A percentile compares a stretch with the other conserved stretches of the same genome.
phyloP scores from a whole-genome alignment of 805 yeast species.

The Jamesozyma hellenica region DNA sequence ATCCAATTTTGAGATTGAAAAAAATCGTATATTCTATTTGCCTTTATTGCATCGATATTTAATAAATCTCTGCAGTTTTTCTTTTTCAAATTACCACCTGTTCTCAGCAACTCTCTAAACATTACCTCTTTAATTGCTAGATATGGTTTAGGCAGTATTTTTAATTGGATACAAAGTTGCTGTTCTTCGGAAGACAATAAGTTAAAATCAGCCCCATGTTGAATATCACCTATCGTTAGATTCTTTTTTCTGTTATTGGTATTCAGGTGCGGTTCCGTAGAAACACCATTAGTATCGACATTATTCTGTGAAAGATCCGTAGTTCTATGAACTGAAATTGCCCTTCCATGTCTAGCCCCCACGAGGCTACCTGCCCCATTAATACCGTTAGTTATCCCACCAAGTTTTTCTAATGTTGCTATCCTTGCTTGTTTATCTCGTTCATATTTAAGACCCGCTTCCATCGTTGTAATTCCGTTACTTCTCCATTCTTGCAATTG shows the following conservation, averaged over 20 bases:
- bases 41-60: slow-evolving; percentile 78
- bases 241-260: slow-evolving; percentile 26
- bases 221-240: slow-evolving; percentile 52
- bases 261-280: background rate
- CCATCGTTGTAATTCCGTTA: slow-evolving; percentile 77
- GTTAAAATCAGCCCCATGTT: slow-evolving; percentile 73
- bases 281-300: slow-evolving; percentile 24
- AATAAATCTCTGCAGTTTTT: slow-evolving; percentile 76
- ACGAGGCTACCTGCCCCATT: slow-evolving; percentile 12
- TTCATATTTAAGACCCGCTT: slow-evolving; percentile 76
- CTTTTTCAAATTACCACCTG: slow-evolving; percentile 76
- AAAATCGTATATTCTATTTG: slow-evolving; percentile 83
- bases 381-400: slow-evolving; percentile 14
- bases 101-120: slow-evolving; percentile 75
- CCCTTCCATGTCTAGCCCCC: slow-evolving; percentile 21
- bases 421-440: slow-evolving; percentile 70
- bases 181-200: slow-evolving; percentile 82
- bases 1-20: slow-evolving; percentile 89
- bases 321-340: slow-evolving; percentile 22
- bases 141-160: slow-evolving; percentile 88
- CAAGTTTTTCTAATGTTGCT: slow-evolving; percentile 46
- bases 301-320: slow-evolving; percentile 21
- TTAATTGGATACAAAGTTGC: slow-evolving; percentile 67
- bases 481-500: slow-evolving; percentile 91
- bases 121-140: slow-evolving; percentile 83